Conservation (phyloP, 345 rosid genomes). For the Dipteronia dyeriana region DNA sequence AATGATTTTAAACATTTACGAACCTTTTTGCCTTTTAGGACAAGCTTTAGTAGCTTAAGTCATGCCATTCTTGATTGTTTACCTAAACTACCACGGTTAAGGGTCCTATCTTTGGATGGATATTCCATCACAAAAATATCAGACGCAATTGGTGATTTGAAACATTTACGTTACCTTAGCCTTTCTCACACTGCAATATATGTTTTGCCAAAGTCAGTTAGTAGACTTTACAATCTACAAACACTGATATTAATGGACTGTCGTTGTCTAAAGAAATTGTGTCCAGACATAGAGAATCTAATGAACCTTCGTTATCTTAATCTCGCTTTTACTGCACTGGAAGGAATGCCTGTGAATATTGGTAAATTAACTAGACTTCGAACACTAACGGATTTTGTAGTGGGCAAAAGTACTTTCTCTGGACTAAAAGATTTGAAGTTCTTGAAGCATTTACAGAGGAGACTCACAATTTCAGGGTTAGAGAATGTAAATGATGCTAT, state of each 20-base stretch:
- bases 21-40: not conserved
- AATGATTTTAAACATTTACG: not conserved
- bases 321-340: not conserved
- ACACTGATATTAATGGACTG: not conserved
- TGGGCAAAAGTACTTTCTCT: not conserved
- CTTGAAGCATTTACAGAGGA: not conserved
- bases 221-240: constrained; percentile 19
- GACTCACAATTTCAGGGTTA: not conserved
- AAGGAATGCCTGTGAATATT: not conserved
- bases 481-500: not conserved
- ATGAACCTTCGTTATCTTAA: not conserved
- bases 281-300: not conserved
- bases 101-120: not conserved
- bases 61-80: not conserved
- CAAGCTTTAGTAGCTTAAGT: not conserved
- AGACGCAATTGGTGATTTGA: not conserved
- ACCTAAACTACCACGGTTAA: not conserved
- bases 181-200: not conserved
- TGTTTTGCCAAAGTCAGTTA: constrained; percentile 11
- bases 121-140: not conserved
- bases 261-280: not conserved
- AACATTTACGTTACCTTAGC: constrained; percentile 21
- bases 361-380: not conserved
- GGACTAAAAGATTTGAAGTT: not conserved
- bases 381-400: not conserved